Base-by-base conservation (phyloP, 768 basidiomycete species). In the Melanogaster broomeanus region DNA sequence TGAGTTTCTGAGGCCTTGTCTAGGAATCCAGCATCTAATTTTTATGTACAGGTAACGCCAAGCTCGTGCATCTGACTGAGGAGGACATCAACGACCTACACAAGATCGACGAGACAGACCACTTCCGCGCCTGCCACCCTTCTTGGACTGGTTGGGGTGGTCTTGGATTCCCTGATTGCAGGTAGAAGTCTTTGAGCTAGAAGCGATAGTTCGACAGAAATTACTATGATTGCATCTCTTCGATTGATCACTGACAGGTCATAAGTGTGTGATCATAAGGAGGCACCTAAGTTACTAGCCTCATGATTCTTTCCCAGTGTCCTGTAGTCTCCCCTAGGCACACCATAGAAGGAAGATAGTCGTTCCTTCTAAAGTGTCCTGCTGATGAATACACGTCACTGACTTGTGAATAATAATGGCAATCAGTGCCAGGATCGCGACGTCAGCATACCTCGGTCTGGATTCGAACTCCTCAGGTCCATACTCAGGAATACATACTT, bases 51-150 rank as follows among this genome's bases (percentile, higher is more conserved):
- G 81, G 71, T 53, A 91, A 91, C 70, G 61, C 71, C 42, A 81
- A 74, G 48, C 62, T 90, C 56, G 65, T 89, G 53, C 79, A 87
- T 61, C 73, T 90, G 48, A 76, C 78, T 9, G 72, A 77, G 15
- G 82, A 81, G 42, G 88, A 89, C 45, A 72, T 90, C 31, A 57
- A 70, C 39, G 76, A 83, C 59, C 74, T 90, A 35, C 69, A 80
- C 22, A 68, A 61, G 16, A 83, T 90, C 43, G 77, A 85, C 70
- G 81, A 87, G 72, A 79, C 75, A 4, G 64, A 70, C 42, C 80
- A 81, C 63, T 84, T 84, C 79, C 79, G 85, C 50, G 83, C 77
- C 45, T 87, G 84, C 70, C 77, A 78, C 58, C 84, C 85, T 11
- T 62, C 67, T 49, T 87, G 82, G 84, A 80, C 83, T 41, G 81